Base-by-base conservation (phyloP, 2,329 filamentous ascomycete species). In the Penicillium italicum region DNA sequence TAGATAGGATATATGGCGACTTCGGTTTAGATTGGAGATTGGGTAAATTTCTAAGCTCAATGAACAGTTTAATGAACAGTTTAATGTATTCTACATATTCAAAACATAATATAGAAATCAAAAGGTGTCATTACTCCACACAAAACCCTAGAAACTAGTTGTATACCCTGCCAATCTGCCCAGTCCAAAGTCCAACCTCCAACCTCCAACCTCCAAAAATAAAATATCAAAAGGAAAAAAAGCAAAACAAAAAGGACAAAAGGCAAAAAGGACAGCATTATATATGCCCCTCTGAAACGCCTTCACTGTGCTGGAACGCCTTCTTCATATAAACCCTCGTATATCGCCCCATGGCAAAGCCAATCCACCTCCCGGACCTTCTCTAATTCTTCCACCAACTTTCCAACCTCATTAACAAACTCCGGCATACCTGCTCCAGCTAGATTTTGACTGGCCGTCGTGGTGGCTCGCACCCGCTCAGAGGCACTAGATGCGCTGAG, bases 341-440 rank as follows among this genome's bases (percentile, higher is more conserved):
- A 85, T 74, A 82, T 81, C 58, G 71, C 69, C 22, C 78, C 80
- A 70, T 86, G 84, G 40, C 77, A 77, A 60, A 78, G 78, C 72
- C 82, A 80, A 65, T 87, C 84, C 5, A 86, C 82, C 58, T 80
- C 79, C 38, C 81, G 77, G 5, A 87, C 74, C 62, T 80, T 79
- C 59, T 80, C 77, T 52, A 87, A 65, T 58, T 79, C 75, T 28
- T 86, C 83, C 16, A 85, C 83, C 44, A 87, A 74, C 40, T 80
- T 79, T 2, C 81, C 80, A 20, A 87, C 82, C 56, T 84, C 81
- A 24, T 70, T 76, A 10, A 84, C 79, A 63, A 86, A 86, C 62
- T 87, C 85, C 0, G 82, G 80, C 70, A 87, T 79, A 4, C 85
- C 85, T 14, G 80, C 82, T 1, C 78, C 77, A 6, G 84, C 82